phyloP scores from a whole-genome alignment of 1,284 basidiomycete species.

The Ganoderma leucocontextum region DNA sequence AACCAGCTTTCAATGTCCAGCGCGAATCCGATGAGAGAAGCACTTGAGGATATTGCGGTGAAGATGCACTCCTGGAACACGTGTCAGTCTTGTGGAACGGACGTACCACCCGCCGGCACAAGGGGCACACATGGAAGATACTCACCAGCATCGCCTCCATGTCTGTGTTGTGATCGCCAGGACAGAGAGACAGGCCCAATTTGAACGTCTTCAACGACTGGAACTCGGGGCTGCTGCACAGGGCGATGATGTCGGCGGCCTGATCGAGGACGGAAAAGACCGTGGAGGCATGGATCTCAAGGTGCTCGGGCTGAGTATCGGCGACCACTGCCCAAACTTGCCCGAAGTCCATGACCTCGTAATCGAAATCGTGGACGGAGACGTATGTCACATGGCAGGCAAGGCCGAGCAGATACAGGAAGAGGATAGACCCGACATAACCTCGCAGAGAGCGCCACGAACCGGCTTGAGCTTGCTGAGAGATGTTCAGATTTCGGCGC shows the following conservation, averaged over 20 bases:
- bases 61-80: background rate
- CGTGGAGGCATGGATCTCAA: background rate
- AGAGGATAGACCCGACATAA: background rate
- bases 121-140: background rate
- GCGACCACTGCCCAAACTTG: background rate
- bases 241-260: background rate
- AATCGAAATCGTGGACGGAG: background rate
- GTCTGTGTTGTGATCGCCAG: background rate
- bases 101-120: background rate
- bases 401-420: slow-evolving; percentile 9
- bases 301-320: background rate
- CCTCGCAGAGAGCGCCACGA: slow-evolving; percentile 2
- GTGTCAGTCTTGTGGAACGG: background rate
- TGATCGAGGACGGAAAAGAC: background rate
- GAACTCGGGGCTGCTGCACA: background rate
- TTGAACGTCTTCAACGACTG: background rate
- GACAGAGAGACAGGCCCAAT: background rate
- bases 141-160: background rate
- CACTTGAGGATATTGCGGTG: background rate
- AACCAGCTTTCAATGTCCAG: background rate
- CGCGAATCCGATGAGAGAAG: background rate
- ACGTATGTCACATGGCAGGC: background rate
- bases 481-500: background rate
- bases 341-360: background rate
- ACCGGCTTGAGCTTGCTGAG: background rate